Evolutionary conservation across 257 asterid genomes (phyloP).

Genomic region (Capsicum pubescens): DNA sequence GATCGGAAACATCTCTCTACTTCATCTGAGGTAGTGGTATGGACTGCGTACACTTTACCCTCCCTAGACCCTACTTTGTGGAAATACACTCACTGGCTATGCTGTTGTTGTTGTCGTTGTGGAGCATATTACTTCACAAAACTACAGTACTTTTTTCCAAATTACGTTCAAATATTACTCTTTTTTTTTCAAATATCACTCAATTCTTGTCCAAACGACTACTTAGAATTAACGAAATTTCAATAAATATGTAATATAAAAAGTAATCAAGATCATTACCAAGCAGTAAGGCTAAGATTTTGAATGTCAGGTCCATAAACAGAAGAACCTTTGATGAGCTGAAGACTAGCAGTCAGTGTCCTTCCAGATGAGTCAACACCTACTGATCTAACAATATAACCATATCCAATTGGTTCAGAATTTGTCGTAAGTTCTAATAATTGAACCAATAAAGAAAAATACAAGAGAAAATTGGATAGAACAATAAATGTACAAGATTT

Average conservation of each 20-base stretch:
- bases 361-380: constrained; percentile 29
- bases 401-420: constrained; percentile 33
- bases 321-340: constrained; percentile 32
- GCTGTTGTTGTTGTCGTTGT: too few species aligned
- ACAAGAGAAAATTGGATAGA: neutral
- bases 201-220: neutral
- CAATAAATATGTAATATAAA: neutral
- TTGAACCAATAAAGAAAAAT: neutral
- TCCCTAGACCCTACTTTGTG: too few species aligned
- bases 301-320: constrained; percentile 36
- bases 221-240: neutral
- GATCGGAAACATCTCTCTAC: too few species aligned
- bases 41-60: too few species aligned
- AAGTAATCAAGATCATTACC: neutral
- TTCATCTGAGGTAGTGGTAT: too few species aligned
- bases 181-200: neutral
- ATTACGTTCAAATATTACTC: too few species aligned
- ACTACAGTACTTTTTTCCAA: too few species aligned
- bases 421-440: neutral
- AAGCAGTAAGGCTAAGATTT: constrained; percentile 31
- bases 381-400: constrained; percentile 32
- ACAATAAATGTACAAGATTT: neutral
- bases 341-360: constrained; percentile 34
- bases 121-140: too few species aligned
- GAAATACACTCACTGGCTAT: too few species aligned